Percentiles rank a stretch among this genome's conserved stretches.
phyloP scores from a whole-genome alignment of 192 early-diverging fungal species.

The Backusella morwellensis region DNA sequence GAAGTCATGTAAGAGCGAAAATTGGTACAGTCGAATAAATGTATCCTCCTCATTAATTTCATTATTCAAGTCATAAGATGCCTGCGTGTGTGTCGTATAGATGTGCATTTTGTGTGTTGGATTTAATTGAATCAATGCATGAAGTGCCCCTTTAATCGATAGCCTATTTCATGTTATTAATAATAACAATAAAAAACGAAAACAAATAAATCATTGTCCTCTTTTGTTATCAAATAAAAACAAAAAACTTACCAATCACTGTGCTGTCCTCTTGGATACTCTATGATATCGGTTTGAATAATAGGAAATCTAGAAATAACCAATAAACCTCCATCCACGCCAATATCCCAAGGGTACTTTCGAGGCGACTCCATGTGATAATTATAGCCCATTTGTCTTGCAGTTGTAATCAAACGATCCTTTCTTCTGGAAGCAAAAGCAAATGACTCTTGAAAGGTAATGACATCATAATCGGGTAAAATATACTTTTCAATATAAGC shows the following conservation, averaged over 20 bases:
- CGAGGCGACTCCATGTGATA: slow-evolving; percentile 60
- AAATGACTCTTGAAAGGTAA: slow-evolving; percentile 83
- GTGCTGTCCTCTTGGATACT: slow-evolving; percentile 64
- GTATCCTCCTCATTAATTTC: slow-evolving; percentile 56
- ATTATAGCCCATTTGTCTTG: slow-evolving; percentile 65
- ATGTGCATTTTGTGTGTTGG: slow-evolving; percentile 53
- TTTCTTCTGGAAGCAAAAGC: slow-evolving; percentile 67
- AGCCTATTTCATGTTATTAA: slow-evolving; percentile 36
- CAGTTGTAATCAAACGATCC: slow-evolving; percentile 53
- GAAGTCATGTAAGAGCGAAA: slow-evolving; percentile 64
- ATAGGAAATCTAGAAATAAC: slow-evolving; percentile 76
- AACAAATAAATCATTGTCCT: background rate
- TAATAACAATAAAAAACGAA: slow-evolving; percentile 3
- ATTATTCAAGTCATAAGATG: slow-evolving; percentile 59
- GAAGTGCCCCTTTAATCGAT: slow-evolving; percentile 72
- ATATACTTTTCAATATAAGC: slow-evolving; percentile 65
- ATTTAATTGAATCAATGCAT: slow-evolving; percentile 67
- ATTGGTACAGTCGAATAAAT: slow-evolving; percentile 58
- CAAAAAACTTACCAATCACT: slow-evolving; percentile 62
- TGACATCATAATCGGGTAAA: slow-evolving; percentile 73
- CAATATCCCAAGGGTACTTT: slow-evolving; percentile 57
- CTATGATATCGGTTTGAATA: slow-evolving; percentile 50
- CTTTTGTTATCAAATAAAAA: slow-evolving; percentile 15
- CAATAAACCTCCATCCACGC: slow-evolving; percentile 76
- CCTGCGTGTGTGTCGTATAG: slow-evolving; percentile 86